phyloP scores from a whole-genome alignment of 202 grass and related monocot species.

The Brachypodium distachyon region DNA sequence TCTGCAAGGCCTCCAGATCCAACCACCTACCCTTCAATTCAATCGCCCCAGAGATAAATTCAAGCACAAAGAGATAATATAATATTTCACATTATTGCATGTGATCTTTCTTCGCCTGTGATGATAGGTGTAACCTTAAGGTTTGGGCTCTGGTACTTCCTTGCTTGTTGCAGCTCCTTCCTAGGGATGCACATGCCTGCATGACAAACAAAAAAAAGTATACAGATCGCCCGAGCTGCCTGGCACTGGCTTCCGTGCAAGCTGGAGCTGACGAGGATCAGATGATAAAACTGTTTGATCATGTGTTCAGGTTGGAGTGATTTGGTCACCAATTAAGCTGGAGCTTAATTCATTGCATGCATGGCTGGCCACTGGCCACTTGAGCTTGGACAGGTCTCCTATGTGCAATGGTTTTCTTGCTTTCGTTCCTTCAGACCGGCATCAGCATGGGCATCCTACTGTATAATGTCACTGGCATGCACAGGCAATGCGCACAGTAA shows the following conservation, averaged over 20 bases:
- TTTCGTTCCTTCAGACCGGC: background rate
- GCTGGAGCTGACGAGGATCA: constrained; percentile 8
- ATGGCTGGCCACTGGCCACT: background rate
- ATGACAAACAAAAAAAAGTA: constrained; percentile 2
- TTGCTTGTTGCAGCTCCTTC: constrained; percentile 19
- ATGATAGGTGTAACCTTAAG: background rate
- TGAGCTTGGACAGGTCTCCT: background rate
- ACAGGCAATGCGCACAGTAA: background rate
- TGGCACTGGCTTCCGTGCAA: background rate
- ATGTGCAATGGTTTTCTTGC: background rate
- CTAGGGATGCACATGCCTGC: constrained; percentile 17
- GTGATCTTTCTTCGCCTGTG: background rate
- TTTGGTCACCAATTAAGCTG: background rate
- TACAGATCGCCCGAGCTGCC: background rate
- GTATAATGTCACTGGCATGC: background rate
- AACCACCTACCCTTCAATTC: constrained; percentile 27
- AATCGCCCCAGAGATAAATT: background rate
- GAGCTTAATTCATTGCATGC: background rate
- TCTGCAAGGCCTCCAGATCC: constrained; percentile 27
- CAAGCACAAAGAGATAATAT: background rate
- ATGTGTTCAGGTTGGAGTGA: background rate
- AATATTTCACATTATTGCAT: constrained; percentile 11
- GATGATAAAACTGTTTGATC: background rate
- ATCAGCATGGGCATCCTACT: constrained; percentile 1
- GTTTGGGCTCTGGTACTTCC: constrained; percentile 3